Evolutionary conservation across 78 protist species (phyloP).

Genomic region (Capsaspora owczarzaki): DNA sequence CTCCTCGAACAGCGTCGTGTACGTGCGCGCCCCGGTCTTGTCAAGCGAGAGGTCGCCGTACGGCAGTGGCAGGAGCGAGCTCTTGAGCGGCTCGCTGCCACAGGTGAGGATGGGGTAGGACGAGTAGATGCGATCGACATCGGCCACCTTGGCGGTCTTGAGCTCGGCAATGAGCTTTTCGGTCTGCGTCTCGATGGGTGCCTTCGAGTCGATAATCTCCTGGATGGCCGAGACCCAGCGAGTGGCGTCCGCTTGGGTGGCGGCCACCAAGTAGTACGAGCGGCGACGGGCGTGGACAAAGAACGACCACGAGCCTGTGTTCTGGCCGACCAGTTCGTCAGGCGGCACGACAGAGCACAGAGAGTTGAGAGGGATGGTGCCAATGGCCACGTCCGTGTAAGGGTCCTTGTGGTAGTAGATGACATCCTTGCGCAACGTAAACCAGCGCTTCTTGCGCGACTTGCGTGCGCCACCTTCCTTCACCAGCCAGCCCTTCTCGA

Average conservation of each 20-base stretch:
- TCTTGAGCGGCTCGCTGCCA: not conserved
- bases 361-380: not conserved
- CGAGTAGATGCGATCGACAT: not conserved
- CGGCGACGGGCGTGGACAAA: not conserved
- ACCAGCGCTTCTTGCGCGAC: constrained; percentile 2
- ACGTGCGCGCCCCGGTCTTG: too few relatives aligned
- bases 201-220: not conserved
- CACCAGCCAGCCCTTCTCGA: not conserved
- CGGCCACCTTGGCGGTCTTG: not conserved
- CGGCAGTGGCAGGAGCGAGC: constrained; percentile 13
- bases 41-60: not conserved
- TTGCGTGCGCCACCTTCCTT: not conserved
- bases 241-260: not conserved
- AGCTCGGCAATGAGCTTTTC: constrained; percentile 13
- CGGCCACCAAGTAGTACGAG: not conserved
- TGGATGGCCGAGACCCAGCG: constrained; percentile 9
- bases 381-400: not conserved
- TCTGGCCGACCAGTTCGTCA: not conserved
- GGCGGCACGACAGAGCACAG: constrained; percentile 11
- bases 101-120: not conserved
- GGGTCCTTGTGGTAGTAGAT: not conserved
- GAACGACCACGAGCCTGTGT: not conserved
- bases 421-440: not conserved
- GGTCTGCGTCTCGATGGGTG: not conserved
- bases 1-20: not conserved